These are phyloP conservation scores for Metschnikowia chrysomelidarum DNA, from an alignment of 805 yeast genomes.

Conservation along the genomic window DNA sequence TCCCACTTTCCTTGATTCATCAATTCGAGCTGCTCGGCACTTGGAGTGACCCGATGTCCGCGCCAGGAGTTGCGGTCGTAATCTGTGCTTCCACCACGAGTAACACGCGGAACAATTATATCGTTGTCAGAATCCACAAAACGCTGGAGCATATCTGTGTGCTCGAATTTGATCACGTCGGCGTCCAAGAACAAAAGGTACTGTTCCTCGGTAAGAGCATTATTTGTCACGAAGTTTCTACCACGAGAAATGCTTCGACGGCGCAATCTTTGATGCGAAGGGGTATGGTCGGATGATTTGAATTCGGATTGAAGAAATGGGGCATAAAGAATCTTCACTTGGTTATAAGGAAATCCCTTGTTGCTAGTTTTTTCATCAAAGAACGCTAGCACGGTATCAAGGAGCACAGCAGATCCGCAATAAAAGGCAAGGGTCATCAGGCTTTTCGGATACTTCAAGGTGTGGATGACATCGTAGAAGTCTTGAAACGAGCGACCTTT, in stretches of 20 bases:
- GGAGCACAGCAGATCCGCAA: slow-evolving; percentile 28
- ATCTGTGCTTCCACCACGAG: slow-evolving; percentile 24
- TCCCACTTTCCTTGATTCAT: slow-evolving; percentile 22
- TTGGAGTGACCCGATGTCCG: slow-evolving; percentile 35
- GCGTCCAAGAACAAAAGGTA: slow-evolving; percentile 37
- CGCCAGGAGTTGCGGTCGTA: slow-evolving; percentile 41
- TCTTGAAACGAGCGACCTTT: slow-evolving; percentile 27
- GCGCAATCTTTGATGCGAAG: slow-evolving; percentile 29
- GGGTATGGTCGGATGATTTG: slow-evolving; percentile 6
- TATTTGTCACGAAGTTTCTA: slow-evolving; percentile 32
- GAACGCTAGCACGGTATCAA: slow-evolving; percentile 16
- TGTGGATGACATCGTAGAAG: slow-evolving; percentile 27
- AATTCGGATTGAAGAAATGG: slow-evolving; percentile 9
- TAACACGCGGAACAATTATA: slow-evolving; percentile 36
- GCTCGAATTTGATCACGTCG: slow-evolving; percentile 27
- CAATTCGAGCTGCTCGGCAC: slow-evolving; percentile 11
- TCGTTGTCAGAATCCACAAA: slow-evolving; percentile 30
- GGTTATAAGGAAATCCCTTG: slow-evolving; percentile 1
- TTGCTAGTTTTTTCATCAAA: slow-evolving; percentile 12
- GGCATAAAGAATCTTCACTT: slow-evolving; percentile 12
- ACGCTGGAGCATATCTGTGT: slow-evolving; percentile 22
- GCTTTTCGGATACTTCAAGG: slow-evolving; percentile 23
- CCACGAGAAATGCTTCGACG: slow-evolving; percentile 35
- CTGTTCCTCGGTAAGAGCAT: slow-evolving; percentile 26
- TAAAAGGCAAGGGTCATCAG: slow-evolving; percentile 28